phyloP scores from a whole-genome alignment of 352 stramenopile species.

The Phytophthora foliorum region DNA sequence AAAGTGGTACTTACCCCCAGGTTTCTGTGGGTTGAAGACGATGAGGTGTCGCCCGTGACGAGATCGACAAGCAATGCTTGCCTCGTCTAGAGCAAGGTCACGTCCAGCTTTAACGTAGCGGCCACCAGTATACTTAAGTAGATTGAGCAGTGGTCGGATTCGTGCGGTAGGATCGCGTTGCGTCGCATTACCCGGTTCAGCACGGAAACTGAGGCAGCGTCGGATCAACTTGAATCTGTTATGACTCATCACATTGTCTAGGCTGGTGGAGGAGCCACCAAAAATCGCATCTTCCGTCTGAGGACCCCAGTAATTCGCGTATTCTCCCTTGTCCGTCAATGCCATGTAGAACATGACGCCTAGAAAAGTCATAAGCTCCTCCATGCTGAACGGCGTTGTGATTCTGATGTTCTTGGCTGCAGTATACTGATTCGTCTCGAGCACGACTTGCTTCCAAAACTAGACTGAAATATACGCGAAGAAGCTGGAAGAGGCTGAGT shows the following conservation, averaged over 20 bases:
- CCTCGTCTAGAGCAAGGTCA: conserved; percentile 38
- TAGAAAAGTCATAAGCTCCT: conserved; percentile 7
- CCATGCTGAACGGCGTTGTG: conserved; percentile 1
- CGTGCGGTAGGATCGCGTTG: not conserved
- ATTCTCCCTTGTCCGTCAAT: conserved; percentile 6
- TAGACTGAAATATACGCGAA: not conserved
- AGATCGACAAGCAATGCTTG: conserved; percentile 34
- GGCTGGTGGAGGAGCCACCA: not conserved
- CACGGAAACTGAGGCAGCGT: conserved; percentile 4
- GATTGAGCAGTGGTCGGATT: conserved; percentile 6
- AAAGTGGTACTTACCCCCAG: conserved; percentile 25
- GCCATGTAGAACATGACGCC: conserved; percentile 4
- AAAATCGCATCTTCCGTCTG: conserved; percentile 6
- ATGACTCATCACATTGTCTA: conserved; percentile 1
- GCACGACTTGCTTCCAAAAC: not conserved
- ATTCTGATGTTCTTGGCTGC: conserved; percentile 1
- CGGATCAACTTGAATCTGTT: conserved; percentile 6
- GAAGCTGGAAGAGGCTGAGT: conserved; percentile 1
- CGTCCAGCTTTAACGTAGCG: conserved; percentile 25
- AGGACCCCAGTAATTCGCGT: conserved; percentile 5
- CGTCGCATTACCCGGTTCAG: not conserved
- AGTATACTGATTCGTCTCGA: conserved; percentile 5
- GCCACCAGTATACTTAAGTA: conserved; percentile 13
- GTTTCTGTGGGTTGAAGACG: conserved; percentile 35
- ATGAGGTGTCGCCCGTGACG: conserved; percentile 33